phyloP scores from a whole-genome alignment of 23 red algal genomes.

The Gracilaria domingensis region DNA sequence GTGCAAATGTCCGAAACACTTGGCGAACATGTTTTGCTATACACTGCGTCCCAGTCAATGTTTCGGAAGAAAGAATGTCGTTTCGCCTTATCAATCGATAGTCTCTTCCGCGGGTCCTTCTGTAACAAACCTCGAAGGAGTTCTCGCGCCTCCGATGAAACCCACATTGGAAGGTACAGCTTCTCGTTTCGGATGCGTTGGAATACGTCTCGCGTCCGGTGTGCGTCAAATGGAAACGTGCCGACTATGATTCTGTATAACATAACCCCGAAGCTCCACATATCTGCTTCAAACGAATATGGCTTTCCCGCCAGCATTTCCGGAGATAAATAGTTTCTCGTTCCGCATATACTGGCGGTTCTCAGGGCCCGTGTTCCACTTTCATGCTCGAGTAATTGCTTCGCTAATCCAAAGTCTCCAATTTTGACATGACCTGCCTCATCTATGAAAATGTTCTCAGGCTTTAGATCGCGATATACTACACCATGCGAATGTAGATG shows the following conservation, averaged over 20 bases:
- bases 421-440: constrained; percentile 82
- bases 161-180: constrained; percentile 22
- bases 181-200: constrained; percentile 30
- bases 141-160: constrained; percentile 17
- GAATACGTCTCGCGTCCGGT: constrained; percentile 59
- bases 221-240: constrained; percentile 54
- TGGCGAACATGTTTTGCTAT: neutral
- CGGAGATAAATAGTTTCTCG: constrained; percentile 54
- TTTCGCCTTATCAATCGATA: constrained; percentile 12
- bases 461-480: constrained; percentile 96
- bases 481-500: constrained; percentile 80
- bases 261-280: constrained; percentile 73
- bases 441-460: constrained; percentile 93
- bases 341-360: constrained; percentile 63
- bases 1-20: neutral
- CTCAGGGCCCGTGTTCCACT: neutral
- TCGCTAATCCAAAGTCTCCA: constrained; percentile 94
- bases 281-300: constrained; percentile 52
- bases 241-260: constrained; percentile 53
- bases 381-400: constrained; percentile 10
- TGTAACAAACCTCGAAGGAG: constrained; percentile 55
- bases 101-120: constrained; percentile 11
- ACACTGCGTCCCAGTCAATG: constrained; percentile 57
- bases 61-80: constrained; percentile 38
- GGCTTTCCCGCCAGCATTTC: constrained; percentile 50